Evolutionary conservation across 352 stramenopile genomes (phyloP), one percentile per base, ranked within the genome.

Genomic region (Globisporangium nodosum): DNA sequence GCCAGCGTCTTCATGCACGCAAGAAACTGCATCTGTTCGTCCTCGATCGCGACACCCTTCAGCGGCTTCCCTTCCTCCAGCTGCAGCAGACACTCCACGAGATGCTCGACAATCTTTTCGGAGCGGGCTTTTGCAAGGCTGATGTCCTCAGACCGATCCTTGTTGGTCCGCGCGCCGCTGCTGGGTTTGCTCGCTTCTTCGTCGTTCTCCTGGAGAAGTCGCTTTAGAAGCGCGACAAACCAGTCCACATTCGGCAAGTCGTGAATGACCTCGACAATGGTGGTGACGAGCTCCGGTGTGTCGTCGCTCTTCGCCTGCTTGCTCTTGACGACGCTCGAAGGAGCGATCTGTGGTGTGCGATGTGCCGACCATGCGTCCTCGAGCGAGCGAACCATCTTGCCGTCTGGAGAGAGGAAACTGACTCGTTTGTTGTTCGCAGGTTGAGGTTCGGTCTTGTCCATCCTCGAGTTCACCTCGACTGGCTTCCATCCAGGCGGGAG

Each of bases 221-320:
- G 70, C 39, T 85, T 79, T 27, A 94, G 58, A 3, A 94, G 58
- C 30, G 80, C 60, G 50, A 86, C 66, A 57, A 94, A 87, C 85
- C 85, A 94, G 18, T 78, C 70, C 42, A 88, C 55, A 18, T 76
- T 87, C 42, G 76, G n/a, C 54, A 92, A 77, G 15, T 82, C 76
- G 48, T 91, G 78, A 47, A 85, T 81, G 11, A 92, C 85, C 57
- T 92, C 82, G 52, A 94, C 60, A 42, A 94, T 91, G 6, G 82
- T 87, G 52, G 65, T 63, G 16, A 89, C 72, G 30, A 86, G 63
- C 40, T 87, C 70, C 30, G 65, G 63, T 9, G 70, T 82, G 59
- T 89, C 80, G 45, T 92, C 81, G 0, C 73, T 15, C 54, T 90
- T 94, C 8, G 72, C 78, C 16, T 64, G 58, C 30, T 88, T 88